Percentiles rank a stretch among this genome's conserved stretches.
These are phyloP conservation scores for Selenicereus undatus DNA, from an alignment of 148 eudicot species.

Conservation along the genomic window DNA sequence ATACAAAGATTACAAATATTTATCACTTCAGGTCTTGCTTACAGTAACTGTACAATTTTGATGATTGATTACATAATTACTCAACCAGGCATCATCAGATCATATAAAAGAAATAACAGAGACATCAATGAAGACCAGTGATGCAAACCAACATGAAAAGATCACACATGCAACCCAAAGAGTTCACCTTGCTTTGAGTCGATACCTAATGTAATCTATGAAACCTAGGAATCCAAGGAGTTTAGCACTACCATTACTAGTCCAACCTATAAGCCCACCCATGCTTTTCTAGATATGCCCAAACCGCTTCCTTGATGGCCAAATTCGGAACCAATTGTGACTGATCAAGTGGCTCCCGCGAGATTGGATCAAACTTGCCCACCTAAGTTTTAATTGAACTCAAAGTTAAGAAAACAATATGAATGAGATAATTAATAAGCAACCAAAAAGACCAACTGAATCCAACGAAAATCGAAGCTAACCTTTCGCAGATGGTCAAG, in stretches of 20 bases:
- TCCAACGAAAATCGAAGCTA: slow-evolving; percentile 1
- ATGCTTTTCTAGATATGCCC: slow-evolving; percentile 58
- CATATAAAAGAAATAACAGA: slow-evolving; percentile 17
- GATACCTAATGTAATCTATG: slow-evolving; percentile 12
- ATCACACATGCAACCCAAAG: slow-evolving; percentile 13
- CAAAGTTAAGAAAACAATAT: slow-evolving; percentile 8
- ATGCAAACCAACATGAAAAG: slow-evolving; percentile 4
- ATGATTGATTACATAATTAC: neutral
- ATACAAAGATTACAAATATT: slow-evolving; percentile 26
- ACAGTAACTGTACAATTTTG: slow-evolving; percentile 23
- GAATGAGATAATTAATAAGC: neutral
- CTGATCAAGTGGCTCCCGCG: slow-evolving; percentile 51
- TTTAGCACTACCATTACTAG: slow-evolving; percentile 6
- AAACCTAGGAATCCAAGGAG: neutral
- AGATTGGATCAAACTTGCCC: slow-evolving; percentile 79
- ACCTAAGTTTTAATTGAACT: slow-evolving; percentile 40
- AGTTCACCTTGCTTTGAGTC: slow-evolving; percentile 16
- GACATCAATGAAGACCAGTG: slow-evolving; percentile 1
- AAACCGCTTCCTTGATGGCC: slow-evolving; percentile 87
- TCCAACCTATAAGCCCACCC: slow-evolving; percentile 82
- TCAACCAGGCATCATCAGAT: neutral
- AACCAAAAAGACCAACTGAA: neutral
- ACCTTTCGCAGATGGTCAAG: slow-evolving; percentile 86
- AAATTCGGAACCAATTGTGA: slow-evolving; percentile 69
- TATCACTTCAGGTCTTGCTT: slow-evolving; percentile 14